Base-by-base conservation (phyloP, 1,139 yeast species). In the Candida buenavistaensis region DNA sequence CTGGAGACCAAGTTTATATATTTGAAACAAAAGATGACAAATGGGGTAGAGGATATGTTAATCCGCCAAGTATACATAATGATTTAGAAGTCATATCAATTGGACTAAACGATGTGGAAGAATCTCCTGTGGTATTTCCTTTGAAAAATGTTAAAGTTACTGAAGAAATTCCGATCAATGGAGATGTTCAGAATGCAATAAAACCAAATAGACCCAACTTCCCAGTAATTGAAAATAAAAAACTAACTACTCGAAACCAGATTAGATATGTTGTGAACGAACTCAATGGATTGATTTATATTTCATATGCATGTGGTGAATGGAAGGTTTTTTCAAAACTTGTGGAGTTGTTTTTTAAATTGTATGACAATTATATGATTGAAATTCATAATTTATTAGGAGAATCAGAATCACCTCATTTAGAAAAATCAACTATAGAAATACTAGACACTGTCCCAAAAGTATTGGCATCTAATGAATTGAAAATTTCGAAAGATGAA, bases 11-110 rank as follows among this genome's bases (percentile, higher is more conserved):
- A 45, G 80, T 86, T 19, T 86, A 76, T 55, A 66, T 86, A 21
- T 85, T 88, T 52, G 96, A 88, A 56, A 68, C 80, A 17, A 75
- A 75, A 45, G 65, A 65, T 30, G 68, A 69, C 10, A 75, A 75
- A 41, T 87, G 96, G 96, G 89, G 82, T 23, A 72, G 96, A 50
- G 96, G 90, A 14, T 87, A 87, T 56, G 69, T 77, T 4, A 65
- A 79, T 27, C 50, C 72, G 28, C 74, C 75, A 44, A 87, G 89
- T 3, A 64, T 79, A 40, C 90, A 90, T 2, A 72, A 77, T 32
- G 87, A 82, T 52, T 82, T 79, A 55, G 73, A 82, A 35, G 71
- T 78, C 28, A 76, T 79, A 14, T 72, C 82, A 2, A 73, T 78
- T 25, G 76, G 76, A 44, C 64, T 79, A 50, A 85, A 81, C 38